Conservation (phyloP, 148 eudicot species). For the Spergularia bocconei region DNA sequence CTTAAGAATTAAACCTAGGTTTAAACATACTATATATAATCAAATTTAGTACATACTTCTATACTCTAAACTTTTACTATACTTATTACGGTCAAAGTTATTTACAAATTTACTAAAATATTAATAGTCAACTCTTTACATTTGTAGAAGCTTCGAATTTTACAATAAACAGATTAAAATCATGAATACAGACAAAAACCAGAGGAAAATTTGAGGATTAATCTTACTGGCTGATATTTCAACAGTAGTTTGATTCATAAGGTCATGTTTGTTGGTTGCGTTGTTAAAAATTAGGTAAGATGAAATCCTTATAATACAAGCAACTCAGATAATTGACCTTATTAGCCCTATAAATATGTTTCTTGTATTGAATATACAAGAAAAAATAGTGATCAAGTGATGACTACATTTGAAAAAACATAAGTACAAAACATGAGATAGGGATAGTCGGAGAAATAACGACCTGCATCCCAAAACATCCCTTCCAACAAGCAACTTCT, state of each 20-base stretch:
- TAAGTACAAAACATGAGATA: conserved; percentile 24
- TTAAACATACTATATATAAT: too few species aligned
- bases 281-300: conserved; percentile 36
- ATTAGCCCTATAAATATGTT: not conserved
- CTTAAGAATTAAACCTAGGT: too few species aligned
- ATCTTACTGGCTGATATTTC: not conserved
- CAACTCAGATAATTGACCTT: conserved; percentile 28
- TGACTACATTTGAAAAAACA: conserved; percentile 22
- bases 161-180: too few species aligned
- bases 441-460: conserved; percentile 33
- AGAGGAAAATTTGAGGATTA: too few species aligned
- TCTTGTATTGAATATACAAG: not conserved
- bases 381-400: not conserved
- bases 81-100: too few species aligned
- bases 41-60: too few species aligned
- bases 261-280: conserved; percentile 33
- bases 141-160: too few species aligned
- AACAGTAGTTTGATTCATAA: conserved; percentile 5
- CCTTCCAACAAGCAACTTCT: not conserved
- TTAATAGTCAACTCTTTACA: too few species aligned
- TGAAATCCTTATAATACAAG: conserved; percentile 29
- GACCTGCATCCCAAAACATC: conserved; percentile 3
- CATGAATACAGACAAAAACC: not conserved
- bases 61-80: too few species aligned
- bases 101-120: too few species aligned